phyloP scores from a whole-genome alignment of 2,329 filamentous ascomycete genomes.

The Graphiopsis chlorocephala region DNA sequence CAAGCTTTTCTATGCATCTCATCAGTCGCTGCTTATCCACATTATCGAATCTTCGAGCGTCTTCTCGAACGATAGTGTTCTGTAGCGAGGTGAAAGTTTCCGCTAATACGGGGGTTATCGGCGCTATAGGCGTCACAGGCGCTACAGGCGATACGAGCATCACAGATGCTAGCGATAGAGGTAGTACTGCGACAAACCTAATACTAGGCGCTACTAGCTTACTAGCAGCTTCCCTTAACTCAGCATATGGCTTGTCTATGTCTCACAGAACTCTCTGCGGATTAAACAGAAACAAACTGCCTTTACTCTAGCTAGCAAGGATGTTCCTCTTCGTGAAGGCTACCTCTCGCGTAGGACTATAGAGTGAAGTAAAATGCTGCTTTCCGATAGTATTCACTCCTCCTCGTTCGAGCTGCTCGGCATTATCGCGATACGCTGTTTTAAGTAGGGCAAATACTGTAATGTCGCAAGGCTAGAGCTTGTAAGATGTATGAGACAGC shows the following conservation, averaged over 20 bases:
- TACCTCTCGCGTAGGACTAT: conserved; percentile 24
- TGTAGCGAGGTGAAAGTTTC: neutral
- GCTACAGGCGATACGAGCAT: neutral
- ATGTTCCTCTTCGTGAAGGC: conserved; percentile 33
- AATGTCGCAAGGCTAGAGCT: conserved; percentile 31
- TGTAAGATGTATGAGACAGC: conserved; percentile 29
- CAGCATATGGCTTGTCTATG: too few relatives aligned
- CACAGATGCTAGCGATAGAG: too few relatives aligned
- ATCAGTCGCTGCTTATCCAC: neutral
- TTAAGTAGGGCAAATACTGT: conserved; percentile 16
- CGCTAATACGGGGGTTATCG: neutral
- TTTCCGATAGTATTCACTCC: conserved; percentile 16
- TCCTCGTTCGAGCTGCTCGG: conserved; percentile 15
- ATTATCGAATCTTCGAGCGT: neutral
- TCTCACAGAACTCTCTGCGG: too few relatives aligned
- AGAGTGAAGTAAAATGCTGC: conserved; percentile 22
- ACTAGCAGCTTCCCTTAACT: too few relatives aligned
- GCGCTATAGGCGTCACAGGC: neutral
- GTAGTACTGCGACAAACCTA: too few relatives aligned
- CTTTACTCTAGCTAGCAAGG: conserved; percentile 21
- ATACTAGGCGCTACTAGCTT: too few relatives aligned
- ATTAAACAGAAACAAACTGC: too few relatives aligned
- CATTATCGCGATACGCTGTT: conserved; percentile 18
- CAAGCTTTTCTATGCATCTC: conserved; percentile 27
- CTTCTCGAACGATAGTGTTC: neutral